phyloP scores from a whole-genome alignment of 805 yeast genomes.

The Scheffersomyces lignosus region DNA sequence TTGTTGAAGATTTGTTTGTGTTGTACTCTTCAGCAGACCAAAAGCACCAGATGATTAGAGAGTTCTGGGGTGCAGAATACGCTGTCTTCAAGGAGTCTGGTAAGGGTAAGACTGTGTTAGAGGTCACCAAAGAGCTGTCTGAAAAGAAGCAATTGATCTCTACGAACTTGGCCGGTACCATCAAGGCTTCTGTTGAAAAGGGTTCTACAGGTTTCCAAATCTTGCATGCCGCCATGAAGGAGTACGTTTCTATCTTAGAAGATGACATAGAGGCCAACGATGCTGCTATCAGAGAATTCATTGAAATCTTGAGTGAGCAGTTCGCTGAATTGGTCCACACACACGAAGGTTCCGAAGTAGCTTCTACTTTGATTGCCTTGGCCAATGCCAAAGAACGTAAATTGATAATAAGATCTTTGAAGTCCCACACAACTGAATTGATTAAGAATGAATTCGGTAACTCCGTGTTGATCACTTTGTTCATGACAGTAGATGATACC shows the following conservation, averaged over 20 bases:
- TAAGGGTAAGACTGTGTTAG: constrained; percentile 59
- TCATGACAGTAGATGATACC: constrained; percentile 92
- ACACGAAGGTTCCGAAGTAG: constrained; percentile 91
- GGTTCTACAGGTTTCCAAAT: constrained; percentile 97
- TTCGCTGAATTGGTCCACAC: constrained; percentile 95
- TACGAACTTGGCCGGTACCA: constrained; percentile 75
- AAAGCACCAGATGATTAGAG: constrained; percentile 87
- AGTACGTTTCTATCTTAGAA: constrained; percentile 72
- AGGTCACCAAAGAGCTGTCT: constrained; percentile 62
- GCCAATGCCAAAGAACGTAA: constrained; percentile 95
- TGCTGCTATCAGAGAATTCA: constrained; percentile 73
- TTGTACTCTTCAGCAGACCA: constrained; percentile 84
- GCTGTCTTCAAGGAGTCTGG: constrained; percentile 85
- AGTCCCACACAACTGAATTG: constrained; percentile 72
- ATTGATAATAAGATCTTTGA: constrained; percentile 66
- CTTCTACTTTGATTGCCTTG: constrained; percentile 72
- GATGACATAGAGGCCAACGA: constrained; percentile 43
- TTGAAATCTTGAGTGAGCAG: constrained; percentile 82
- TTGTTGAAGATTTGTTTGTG: constrained; percentile 87
- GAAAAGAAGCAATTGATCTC: constrained; percentile 79
- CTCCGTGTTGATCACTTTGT: constrained; percentile 70
- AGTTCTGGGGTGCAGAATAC: constrained; percentile 95
- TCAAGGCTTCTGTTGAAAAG: constrained; percentile 87
- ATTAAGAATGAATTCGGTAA: constrained; percentile 87
- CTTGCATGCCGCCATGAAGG: constrained; percentile 94